Evolutionary conservation across 257 asterid genomes (phyloP).

Genomic region (Henckelia pumila): DNA sequence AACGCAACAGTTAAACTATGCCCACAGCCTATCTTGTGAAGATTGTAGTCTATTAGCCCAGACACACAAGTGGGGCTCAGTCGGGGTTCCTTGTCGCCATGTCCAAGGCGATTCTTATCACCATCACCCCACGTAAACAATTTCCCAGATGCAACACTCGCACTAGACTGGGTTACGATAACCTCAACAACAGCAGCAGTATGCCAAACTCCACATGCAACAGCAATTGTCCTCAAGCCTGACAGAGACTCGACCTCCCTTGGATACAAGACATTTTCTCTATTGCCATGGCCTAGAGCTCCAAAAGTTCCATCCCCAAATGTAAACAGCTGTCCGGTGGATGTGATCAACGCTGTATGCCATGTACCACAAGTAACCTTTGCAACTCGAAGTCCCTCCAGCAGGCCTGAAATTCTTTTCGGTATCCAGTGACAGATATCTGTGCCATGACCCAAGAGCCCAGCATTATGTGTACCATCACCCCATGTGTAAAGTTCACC

Average conservation of each 20-base stretch:
- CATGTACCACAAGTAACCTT: slow-evolving; percentile 37
- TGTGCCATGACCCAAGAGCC: slow-evolving; percentile 24
- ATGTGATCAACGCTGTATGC: slow-evolving; percentile 42
- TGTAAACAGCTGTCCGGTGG: slow-evolving; percentile 32
- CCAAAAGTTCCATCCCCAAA: slow-evolving; percentile 45
- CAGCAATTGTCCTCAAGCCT: slow-evolving; percentile 23
- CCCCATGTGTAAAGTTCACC: slow-evolving; percentile 46
- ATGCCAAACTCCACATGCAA: slow-evolving; percentile 46
- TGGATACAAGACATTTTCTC: slow-evolving; percentile 20
- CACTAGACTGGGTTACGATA: background rate
- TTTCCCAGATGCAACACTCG: slow-evolving; percentile 21
- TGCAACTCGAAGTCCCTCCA: slow-evolving; percentile 43
- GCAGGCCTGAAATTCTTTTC: slow-evolving; percentile 26
- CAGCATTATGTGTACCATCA: slow-evolving; percentile 40
- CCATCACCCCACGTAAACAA: slow-evolving; percentile 46
- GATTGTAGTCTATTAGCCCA: slow-evolving; percentile 25
- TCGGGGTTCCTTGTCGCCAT: slow-evolving; percentile 30
- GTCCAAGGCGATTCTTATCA: slow-evolving; percentile 40
- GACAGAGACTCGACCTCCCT: slow-evolving; percentile 32
- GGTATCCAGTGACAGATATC: slow-evolving; percentile 29
- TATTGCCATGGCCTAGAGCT: slow-evolving; percentile 40
- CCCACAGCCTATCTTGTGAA: slow-evolving; percentile 34
- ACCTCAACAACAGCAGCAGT: slow-evolving; percentile 40
- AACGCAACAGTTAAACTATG: slow-evolving; percentile 29
- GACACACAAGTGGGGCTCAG: slow-evolving; percentile 33